Evolutionary conservation across 305 asterid species (phyloP), one percentile per base, ranked within the genome.

Genomic region (Fraxinus floribunda): DNA sequence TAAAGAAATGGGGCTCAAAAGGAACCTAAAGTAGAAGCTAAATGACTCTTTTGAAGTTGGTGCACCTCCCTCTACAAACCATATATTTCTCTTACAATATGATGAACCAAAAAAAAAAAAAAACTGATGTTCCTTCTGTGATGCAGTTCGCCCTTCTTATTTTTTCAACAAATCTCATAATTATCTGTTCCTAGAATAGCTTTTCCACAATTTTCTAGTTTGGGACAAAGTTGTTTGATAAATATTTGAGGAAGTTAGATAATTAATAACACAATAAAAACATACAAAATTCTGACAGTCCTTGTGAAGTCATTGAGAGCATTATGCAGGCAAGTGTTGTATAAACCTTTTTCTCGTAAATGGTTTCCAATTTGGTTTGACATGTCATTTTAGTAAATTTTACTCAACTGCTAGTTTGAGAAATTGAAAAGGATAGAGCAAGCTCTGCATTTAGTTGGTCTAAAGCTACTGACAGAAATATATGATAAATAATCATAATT

Each of bases 401-500:
- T 64, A 7, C 35, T 5, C 0, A 26, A 60, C 73, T 24, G 35
- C 73, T 64, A 9, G 7, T 24, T 76, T 30, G 64, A 64, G 32
- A 80, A 66, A 20, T 38, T 68, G n/a, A 22, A 60, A n/a, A 60
- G 70, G 30, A 24, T 26, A 24, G 73, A 64, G 71, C 73, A 24
- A 32, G 44, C 76, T 71, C 44, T 15, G 41, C 74, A 38, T 66
- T 57, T 80, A 57, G 55, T 82, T 81, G 77, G 26, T 80, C 77
- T 55, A 52, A 30, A 66, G 81, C 82, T 35, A 26, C 52, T 76
- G 26, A 30, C 34, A 79, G 36, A 83, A 78, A 78, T 22, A 76
- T 57, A 15, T 46, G 73, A 77, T 77, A 60, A 72, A 78, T 82
- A 55, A 81, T 68, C 82, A 62, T 16, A 35, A 78, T 79, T 84